Evolutionary conservation across 208 protist genomes (phyloP).

Genomic region (Crithidia brevicula): DNA sequence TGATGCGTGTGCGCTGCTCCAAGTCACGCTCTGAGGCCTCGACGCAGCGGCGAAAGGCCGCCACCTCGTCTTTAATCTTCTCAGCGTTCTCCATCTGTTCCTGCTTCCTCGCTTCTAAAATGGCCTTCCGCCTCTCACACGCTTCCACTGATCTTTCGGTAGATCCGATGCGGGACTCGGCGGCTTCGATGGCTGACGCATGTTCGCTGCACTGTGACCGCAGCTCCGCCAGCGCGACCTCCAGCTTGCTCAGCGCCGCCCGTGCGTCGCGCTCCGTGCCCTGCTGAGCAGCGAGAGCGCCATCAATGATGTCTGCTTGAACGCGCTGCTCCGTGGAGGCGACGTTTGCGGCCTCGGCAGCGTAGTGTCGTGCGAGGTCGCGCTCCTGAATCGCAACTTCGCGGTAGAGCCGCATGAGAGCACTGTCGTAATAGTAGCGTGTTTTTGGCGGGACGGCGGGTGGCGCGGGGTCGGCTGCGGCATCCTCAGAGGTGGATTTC

Average conservation of each 20-base stretch:
- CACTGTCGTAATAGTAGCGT: constrained; percentile 43
- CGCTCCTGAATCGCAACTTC: constrained; percentile 8
- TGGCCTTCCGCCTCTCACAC: constrained; percentile 26
- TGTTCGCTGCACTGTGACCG: constrained; percentile 10
- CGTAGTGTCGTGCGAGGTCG: constrained; percentile 16
- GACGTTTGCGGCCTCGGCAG: constrained; percentile 10
- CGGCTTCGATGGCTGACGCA: constrained; percentile 5
- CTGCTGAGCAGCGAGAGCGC: constrained; percentile 31
- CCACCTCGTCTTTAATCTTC: constrained; percentile 49
- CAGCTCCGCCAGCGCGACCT: constrained; percentile 12
- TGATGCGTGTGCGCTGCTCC: constrained; percentile 35
- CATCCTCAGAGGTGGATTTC: not conserved
- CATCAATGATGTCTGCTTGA: constrained; percentile 33
- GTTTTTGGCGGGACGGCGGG: constrained; percentile 12
- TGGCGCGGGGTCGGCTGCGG: not conserved
- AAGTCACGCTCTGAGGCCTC: constrained; percentile 36
- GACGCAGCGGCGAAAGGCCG: constrained; percentile 31
- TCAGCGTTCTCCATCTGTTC: constrained; percentile 72
- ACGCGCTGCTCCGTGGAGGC: constrained; percentile 34
- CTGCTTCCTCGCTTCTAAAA: constrained; percentile 51
- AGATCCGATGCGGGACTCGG: constrained; percentile 18
- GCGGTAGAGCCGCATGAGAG: constrained; percentile 33
- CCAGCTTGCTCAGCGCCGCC: constrained; percentile 12
- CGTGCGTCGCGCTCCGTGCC: constrained; percentile 24
- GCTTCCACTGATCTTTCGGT: constrained; percentile 32